Conservation (phyloP, 495 filamentous ascomycete genomes). For the Xylaria grammica region DNA sequence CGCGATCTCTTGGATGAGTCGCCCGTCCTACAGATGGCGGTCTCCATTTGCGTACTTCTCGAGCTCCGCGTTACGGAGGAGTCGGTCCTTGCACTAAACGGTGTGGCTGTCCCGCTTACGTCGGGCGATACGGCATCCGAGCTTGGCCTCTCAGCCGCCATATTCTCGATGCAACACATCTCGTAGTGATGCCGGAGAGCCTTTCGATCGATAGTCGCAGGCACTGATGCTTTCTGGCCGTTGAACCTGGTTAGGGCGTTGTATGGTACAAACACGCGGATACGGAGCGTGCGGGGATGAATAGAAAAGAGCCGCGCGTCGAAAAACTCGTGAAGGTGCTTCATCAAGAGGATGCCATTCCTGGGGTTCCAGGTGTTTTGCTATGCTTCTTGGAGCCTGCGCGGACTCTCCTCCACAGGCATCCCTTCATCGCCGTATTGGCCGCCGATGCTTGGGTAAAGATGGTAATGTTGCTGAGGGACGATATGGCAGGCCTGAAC, state of each 20-base stretch:
- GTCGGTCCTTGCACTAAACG: not conserved
- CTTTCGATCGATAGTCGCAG: slow-evolving; percentile 10
- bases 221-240: slow-evolving; percentile 5
- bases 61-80: not conserved
- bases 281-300: slow-evolving; percentile 1
- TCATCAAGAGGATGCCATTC: slow-evolving; percentile 14
- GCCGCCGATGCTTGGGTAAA: not conserved
- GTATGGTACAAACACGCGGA: slow-evolving; percentile 6
- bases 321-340: slow-evolving; percentile 10
- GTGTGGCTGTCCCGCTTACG: not conserved
- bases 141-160: slow-evolving; percentile 4
- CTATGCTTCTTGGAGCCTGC: not conserved
- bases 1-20: slow-evolving; percentile 3
- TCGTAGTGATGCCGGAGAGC: slow-evolving; percentile 11
- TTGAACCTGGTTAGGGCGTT: slow-evolving; percentile 3
- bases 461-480: not conserved
- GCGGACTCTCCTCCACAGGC: not conserved
- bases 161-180: slow-evolving; percentile 14
- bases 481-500: slow-evolving; percentile 10
- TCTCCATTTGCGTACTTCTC: not conserved
- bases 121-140: not conserved
- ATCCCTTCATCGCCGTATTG: not conserved
- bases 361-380: not conserved
- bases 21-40: not conserved
- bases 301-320: slow-evolving; percentile 10